Base-by-base conservation (phyloP, 768 basidiomycete species). In the Pisolithus microcarpus region DNA sequence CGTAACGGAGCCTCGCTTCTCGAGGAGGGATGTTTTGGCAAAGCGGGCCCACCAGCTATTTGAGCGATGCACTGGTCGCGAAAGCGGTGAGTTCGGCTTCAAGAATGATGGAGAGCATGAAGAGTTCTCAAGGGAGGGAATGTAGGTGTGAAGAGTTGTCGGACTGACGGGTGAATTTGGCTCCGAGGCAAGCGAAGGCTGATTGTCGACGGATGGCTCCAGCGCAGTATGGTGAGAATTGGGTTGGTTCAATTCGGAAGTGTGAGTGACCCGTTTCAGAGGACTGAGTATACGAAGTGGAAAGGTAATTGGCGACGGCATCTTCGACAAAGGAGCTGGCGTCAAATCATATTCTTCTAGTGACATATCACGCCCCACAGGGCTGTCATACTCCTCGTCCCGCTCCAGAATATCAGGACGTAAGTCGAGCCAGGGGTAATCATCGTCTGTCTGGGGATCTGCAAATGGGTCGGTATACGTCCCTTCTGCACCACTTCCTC, bases 41-140 rank as follows among this genome's bases (percentile, higher is more conserved):
- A 93, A 82, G 3, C 85, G 81, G 8, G 75, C 67, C 84, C 89
- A 93, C 86, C 89, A 90, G 10, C 76, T 81, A 61, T 87, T 80
- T 39, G 79, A 83, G 7, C 87, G 75, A 40, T 78, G 77, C 43
- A 89, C 72, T 1, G 78, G 72, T 39, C 72, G 72, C 23, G 65
- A 70, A 31, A 70, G 70, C 2, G 72, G 66, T 15, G 72, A 54
- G 55, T 67, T 53, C 38, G 75, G 67, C 58, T 72, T 71, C 44
- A 77, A 63, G 54, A 77, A 67, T 11, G 75, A 75, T 1, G 75
- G 73, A 13, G 71, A 63, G 38, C 62, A 68, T 19, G 62, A 65
- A 18, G 68, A 61, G 45, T 58, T 56, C 26, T 65, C 46, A 52
- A 66, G 46, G 38, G 62, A 59, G 15, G 68, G 58, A 34, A 60